Base-by-base conservation (phyloP, 2,329 filamentous ascomycete genomes). In the Cryphonectria japonica region DNA sequence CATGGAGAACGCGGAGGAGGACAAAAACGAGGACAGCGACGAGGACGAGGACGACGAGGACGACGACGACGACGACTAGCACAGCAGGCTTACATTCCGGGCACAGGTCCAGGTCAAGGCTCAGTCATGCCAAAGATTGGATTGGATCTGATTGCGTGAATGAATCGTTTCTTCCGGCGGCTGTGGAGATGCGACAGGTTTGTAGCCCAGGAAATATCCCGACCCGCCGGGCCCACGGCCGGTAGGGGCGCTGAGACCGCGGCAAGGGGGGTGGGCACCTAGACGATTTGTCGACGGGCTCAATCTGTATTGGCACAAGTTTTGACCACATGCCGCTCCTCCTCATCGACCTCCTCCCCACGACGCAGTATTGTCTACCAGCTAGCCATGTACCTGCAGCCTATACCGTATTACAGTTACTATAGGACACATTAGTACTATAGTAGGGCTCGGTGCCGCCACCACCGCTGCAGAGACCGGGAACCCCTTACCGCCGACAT, bases 401-500 rank as follows among this genome's bases (percentile, higher is more conserved):
- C 46, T n/a, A n/a, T 50, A 50, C 46, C 37, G 37, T 39, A 13
- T 9, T 46, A 22, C 16, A 46, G 16, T 16, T 16, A 46, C 43
- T n/a, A n/a, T 50, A 50, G 46, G n/a, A 22, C 46, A n/a, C 19
- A 50, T 22, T 50, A 50, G 46, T 43, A 14, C 41, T 43, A 16
- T 43, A 43, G 41, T 43, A 43, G 41, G 41, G 41, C 14, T 13
- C 41, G 41, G 41, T 50, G 65, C 66, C 65, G 39, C 57, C 57
- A 66, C 46, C 62, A 50, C 39, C 67, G 46, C 67, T 66, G 39
- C 16, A 29, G 29, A 43, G 14, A 46, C 67, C 46, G 37, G 67
- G 70, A 26, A 60, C 54, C 67, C 69, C 70, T 62, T 67, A 69
- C 67, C 67, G 41, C n/a, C 54, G 46, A 32, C 22, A 32, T 32